Evolutionary conservation across 1,284 basidiomycete genomes (phyloP).

Genomic region (Grifola frondosa): DNA sequence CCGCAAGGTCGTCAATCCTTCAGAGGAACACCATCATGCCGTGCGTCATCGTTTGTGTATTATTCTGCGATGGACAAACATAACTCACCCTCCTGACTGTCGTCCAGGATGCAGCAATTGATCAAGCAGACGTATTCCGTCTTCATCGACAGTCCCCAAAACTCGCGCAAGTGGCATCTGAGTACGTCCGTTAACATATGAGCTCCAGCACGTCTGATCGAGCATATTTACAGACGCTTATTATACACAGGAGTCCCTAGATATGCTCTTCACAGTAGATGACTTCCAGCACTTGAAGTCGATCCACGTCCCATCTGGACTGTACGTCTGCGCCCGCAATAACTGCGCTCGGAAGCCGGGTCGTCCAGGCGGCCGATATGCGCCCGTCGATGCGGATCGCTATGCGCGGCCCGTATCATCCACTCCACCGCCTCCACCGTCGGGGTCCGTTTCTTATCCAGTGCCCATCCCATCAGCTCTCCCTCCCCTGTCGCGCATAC

Average conservation of each 20-base stretch:
- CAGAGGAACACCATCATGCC: slow-evolving; percentile 25
- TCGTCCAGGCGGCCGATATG: slow-evolving; percentile 2
- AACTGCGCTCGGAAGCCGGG: slow-evolving; percentile 30
- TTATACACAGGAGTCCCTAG: slow-evolving; percentile 45
- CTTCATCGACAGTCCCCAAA: slow-evolving; percentile 35
- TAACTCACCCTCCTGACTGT: neutral
- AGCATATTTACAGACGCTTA: slow-evolving; percentile 36
- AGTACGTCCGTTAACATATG: slow-evolving; percentile 31
- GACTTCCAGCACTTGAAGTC: slow-evolving; percentile 52
- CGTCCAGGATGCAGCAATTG: slow-evolving; percentile 30
- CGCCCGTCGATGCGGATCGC: slow-evolving; percentile 1
- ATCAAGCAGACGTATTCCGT: slow-evolving; percentile 47
- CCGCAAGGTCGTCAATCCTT: slow-evolving; percentile 30
- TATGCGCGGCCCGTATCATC: neutral
- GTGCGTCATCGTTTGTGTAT: slow-evolving; percentile 13
- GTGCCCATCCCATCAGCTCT: slow-evolving; percentile 1
- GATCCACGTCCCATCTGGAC: slow-evolving; percentile 55
- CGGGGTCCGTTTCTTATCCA: slow-evolving; percentile 7
- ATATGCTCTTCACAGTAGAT: slow-evolving; percentile 56
- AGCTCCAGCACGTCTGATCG: neutral
- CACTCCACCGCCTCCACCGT: slow-evolving; percentile 1
- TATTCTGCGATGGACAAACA: neutral
- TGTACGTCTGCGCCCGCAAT: slow-evolving; percentile 65
- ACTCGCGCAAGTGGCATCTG: slow-evolving; percentile 42
- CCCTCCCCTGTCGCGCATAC: slow-evolving; percentile 10